These are phyloP conservation scores for Hygrophila difformis DNA, from an alignment of 257 asterid genomes.

Conservation along the genomic window DNA sequence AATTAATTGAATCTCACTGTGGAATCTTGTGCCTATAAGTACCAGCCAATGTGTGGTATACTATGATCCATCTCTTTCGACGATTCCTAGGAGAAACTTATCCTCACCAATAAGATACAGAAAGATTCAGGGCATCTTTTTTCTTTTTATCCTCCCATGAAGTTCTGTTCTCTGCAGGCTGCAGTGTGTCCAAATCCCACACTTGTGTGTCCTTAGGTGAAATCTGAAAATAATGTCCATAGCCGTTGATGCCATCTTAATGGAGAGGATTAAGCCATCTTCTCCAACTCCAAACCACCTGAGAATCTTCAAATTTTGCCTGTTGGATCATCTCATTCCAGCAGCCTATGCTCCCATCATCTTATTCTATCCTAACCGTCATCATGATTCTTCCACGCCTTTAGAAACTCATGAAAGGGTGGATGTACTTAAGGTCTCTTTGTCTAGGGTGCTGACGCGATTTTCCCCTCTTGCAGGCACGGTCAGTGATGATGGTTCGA, in stretches of 20 bases:
- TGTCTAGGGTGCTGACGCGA: slow-evolving; percentile 35
- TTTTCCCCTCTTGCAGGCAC: slow-evolving; percentile 70
- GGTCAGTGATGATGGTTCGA: slow-evolving; percentile 43
- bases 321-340: slow-evolving; percentile 65
- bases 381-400: slow-evolving; percentile 12
- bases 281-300: slow-evolving; percentile 61
- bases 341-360: slow-evolving; percentile 68
- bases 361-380: slow-evolving; percentile 47
- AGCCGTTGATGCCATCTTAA: slow-evolving; percentile 38
- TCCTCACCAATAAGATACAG: too few species aligned
- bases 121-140: too few species aligned
- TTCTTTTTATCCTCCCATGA: too few species aligned
- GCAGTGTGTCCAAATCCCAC: too few species aligned
- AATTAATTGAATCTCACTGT: too few species aligned
- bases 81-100: too few species aligned
- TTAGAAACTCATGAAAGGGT: slow-evolving; percentile 22
- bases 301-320: slow-evolving; percentile 36
- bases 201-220: background rate
- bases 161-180: too few species aligned
- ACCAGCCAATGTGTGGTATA: too few species aligned
- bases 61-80: too few species aligned
- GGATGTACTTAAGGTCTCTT: slow-evolving; percentile 34
- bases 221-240: too few species aligned
- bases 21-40: too few species aligned
- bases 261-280: slow-evolving; percentile 46